phyloP scores from a whole-genome alignment of 2,329 filamentous ascomycete species.

The Phialophora tarda region DNA sequence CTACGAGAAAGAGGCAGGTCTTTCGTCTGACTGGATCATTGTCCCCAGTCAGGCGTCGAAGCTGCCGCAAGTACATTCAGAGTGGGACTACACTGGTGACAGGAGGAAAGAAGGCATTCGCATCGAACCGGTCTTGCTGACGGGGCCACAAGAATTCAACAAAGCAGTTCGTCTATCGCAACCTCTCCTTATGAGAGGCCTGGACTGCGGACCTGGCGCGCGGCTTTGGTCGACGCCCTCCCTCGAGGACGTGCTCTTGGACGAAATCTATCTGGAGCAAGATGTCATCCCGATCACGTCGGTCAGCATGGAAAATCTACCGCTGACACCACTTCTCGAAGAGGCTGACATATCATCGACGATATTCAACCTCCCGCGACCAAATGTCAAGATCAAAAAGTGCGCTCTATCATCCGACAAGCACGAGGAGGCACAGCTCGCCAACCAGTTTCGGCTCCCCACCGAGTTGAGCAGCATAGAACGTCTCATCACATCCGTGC shows the following conservation, averaged over 20 bases:
- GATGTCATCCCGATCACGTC: background rate
- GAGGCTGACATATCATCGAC: background rate
- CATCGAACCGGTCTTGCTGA: constrained; percentile 6
- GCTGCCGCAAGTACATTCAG: constrained; percentile 11
- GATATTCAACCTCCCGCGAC: constrained; percentile 4
- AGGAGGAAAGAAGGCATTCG: constrained; percentile 15
- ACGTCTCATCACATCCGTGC: constrained; percentile 73
- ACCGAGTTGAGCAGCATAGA: constrained; percentile 62
- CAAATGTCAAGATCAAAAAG: background rate
- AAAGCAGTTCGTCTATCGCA: constrained; percentile 12
- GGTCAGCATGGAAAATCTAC: no score
- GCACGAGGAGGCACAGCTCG: constrained; percentile 61
- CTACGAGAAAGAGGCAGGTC: constrained; percentile 41
- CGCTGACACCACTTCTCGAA: background rate
- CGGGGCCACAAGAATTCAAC: constrained; percentile 10
- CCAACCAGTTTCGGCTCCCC: constrained; percentile 73
- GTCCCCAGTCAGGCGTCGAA: constrained; percentile 32
- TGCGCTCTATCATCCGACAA: background rate
- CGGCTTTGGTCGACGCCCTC: constrained; percentile 67
- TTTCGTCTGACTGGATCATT: constrained; percentile 45
- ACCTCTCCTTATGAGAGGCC: constrained; percentile 56
- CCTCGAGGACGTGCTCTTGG: constrained; percentile 1
- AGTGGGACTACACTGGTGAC: constrained; percentile 11
- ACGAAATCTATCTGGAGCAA: constrained; percentile 2
- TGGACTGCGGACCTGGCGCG: constrained; percentile 71